Evolutionary conservation across 2,329 filamentous ascomycete genomes (phyloP).

Genomic region (Fusarium secorum): DNA sequence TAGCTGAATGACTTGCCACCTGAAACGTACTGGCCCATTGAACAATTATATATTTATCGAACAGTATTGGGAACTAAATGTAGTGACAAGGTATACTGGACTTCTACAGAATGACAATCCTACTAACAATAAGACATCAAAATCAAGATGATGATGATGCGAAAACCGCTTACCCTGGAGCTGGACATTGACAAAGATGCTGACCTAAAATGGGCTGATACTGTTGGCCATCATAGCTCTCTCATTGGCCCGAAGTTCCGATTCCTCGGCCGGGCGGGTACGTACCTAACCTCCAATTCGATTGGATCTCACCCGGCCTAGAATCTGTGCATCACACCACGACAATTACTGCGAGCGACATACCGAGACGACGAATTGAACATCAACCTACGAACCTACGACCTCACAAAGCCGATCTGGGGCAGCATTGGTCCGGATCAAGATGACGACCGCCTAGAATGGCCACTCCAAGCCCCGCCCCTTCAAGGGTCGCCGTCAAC

Average conservation of each 20-base stretch:
- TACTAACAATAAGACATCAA: neutral
- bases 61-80: neutral
- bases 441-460: constrained; percentile 49
- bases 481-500: constrained; percentile 63
- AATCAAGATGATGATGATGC: neutral
- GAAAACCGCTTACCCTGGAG: neutral
- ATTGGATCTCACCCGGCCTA: constrained; percentile 17
- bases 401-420: neutral
- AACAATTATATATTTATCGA: neutral
- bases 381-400: constrained; percentile 1
- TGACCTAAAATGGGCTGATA: neutral
- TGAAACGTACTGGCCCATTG: neutral
- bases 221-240: neutral
- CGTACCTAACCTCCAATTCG: constrained; percentile 11
- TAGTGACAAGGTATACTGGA: neutral
- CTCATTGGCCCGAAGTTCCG: constrained; percentile 6
- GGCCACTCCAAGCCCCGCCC: constrained; percentile 58
- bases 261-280: neutral
- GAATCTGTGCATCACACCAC: constrained; percentile 36
- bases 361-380: constrained; percentile 38
- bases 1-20: neutral
- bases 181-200: neutral
- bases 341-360: constrained; percentile 29
- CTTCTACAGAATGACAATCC: neutral
- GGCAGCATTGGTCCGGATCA: constrained; percentile 10